phyloP scores from a whole-genome alignment of 805 yeast species.

The Jamesozyma hellenica region DNA sequence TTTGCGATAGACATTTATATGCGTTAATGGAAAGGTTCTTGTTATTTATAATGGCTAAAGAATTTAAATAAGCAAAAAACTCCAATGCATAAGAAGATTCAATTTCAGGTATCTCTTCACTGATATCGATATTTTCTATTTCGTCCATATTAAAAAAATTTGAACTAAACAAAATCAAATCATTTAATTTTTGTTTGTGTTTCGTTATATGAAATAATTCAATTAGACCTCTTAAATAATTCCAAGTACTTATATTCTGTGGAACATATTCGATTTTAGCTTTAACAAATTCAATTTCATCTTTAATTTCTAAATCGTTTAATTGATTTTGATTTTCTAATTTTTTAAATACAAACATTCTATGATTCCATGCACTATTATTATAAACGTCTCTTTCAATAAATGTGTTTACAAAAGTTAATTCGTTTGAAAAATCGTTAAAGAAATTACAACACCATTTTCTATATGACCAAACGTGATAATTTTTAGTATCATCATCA shows the following conservation, averaged over 20 bases:
- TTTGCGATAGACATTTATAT: conserved; percentile 41
- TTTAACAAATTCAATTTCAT: conserved; percentile 47
- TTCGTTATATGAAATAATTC: conserved; percentile 24
- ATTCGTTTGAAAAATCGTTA: conserved; percentile 40
- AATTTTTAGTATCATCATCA: conserved; percentile 75
- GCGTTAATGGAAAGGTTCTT: conserved; percentile 33
- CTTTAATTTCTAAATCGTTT: conserved; percentile 13
- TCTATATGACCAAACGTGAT: conserved; percentile 92
- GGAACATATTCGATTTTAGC: conserved; percentile 50
- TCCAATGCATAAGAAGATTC: conserved; percentile 58
- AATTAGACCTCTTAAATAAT: conserved; percentile 54
- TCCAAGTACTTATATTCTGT: conserved; percentile 81
- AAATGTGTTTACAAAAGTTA: conserved; percentile 38
- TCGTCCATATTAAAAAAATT: conserved; percentile 30
- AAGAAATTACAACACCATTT: conserved; percentile 69
- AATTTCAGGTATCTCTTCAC: conserved; percentile 21
- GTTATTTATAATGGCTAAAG: conserved; percentile 20
- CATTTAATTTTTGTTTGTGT: conserved; percentile 21
- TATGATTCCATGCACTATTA: conserved; percentile 89
- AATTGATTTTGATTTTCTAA: conserved; percentile 1
- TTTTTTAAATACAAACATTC: conserved; percentile 46
- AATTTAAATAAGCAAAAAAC: conserved; percentile 43
- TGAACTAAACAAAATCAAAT: conserved; percentile 38
- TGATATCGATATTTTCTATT: conserved; percentile 6
- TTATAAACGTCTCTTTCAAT: conserved; percentile 63